These are phyloP conservation scores for Gracilaria domingensis DNA, from an alignment of 23 red algal genomes.

Conservation along the genomic window DNA sequence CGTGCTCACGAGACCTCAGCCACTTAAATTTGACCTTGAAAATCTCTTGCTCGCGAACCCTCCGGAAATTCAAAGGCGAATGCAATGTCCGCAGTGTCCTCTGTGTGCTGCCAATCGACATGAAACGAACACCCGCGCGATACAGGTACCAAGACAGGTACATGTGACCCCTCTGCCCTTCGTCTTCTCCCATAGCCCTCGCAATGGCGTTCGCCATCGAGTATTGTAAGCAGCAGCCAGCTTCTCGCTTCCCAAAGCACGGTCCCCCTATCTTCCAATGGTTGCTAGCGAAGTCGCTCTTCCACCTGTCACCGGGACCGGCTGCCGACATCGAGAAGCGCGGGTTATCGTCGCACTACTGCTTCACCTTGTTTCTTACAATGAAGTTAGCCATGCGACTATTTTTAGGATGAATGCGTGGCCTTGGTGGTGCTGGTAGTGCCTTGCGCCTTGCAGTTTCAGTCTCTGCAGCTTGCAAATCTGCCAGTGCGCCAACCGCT, in stretches of 20 bases:
- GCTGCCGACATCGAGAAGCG: conserved; percentile 3
- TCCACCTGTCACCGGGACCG: neutral
- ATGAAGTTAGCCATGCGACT: neutral
- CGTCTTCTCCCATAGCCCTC: no score
- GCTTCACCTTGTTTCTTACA: neutral
- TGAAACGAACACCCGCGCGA: no score
- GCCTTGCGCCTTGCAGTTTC: neutral
- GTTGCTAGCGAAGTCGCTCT: neutral
- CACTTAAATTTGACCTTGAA: conserved; percentile 1
- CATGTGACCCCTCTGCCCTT: no score
- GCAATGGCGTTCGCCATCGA: no score
- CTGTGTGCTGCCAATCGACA: conserved; percentile 34
- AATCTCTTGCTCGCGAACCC: neutral
- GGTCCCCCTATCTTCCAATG: neutral
- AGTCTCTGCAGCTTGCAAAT: neutral
- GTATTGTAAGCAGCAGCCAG: no score
- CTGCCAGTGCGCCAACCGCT: neutral
- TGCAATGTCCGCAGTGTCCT: neutral
- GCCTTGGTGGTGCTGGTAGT: neutral
- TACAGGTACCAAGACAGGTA: no score
- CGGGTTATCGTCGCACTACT: neutral
- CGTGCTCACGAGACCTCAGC: neutral
- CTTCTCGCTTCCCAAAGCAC: neutral
- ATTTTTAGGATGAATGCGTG: conserved; percentile 5
- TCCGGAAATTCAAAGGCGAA: neutral